Evolutionary conservation across 2,329 filamentous ascomycete species (phyloP), one percentile per base, ranked within the genome.

Genomic region (Delphinella strobiligena): DNA sequence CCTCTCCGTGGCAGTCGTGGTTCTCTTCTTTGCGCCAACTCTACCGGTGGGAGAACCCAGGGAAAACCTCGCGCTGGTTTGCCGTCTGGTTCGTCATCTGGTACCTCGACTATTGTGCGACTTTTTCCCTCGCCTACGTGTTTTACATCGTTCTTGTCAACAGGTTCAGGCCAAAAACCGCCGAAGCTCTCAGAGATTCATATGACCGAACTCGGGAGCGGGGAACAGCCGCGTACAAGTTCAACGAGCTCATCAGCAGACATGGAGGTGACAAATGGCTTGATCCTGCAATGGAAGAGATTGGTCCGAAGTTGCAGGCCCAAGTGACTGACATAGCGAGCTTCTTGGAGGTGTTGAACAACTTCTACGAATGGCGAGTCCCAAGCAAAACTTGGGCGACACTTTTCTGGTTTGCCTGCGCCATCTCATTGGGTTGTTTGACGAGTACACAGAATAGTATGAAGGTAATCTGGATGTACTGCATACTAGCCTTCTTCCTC

Each of bases 1-100:
- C 55, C 15, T 55, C 53, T 5, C 57, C 60, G 11, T 64, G 59
- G 60, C 60, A 65, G 43, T 44, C 55, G 16, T 64, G 58, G 50
- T 47, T 58, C n/a, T 47, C 61, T 41, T 45, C 53, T 10, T 34
- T 64, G 14, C 54, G 59, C 14, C 42, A 53, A 4, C 46, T 64
- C 12, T 65, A 62, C 42, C 55, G 57, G 9, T 65, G 61, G 62
- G 53, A 61, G 36, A 44, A 59, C 32, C 59, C 58, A 4, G 41
- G 37, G 15, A 49, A 46, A n/a, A 63, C 62, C 3, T 49, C 39
- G 4, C 53, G 47, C 40, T 65, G 60, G 61, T 47, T 61, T 16
- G 47, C 44, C 1, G 40, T 61, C 3, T 63, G 56, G 47, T 29
- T 51, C 2, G 30, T 57, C 14, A 39, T 64, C 10, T 64, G 58